phyloP scores from a whole-genome alignment of 2,329 filamentous ascomycete species.

The Exophiala spinifera region DNA sequence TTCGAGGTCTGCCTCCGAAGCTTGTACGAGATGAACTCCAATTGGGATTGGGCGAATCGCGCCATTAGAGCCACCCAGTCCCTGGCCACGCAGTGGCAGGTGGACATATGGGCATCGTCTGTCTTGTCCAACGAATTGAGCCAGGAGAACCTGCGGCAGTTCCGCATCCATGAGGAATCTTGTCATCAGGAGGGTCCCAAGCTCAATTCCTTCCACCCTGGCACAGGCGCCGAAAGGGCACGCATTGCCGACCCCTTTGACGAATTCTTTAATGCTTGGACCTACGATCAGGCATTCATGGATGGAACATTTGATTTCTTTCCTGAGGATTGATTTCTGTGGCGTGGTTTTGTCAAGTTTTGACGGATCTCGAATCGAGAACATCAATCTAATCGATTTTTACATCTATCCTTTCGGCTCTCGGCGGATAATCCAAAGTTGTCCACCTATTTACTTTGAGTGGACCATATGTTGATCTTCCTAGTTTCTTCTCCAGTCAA shows the following conservation, averaged over 20 bases:
- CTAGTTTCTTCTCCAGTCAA: no score
- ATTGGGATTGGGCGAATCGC: slow-evolving; percentile 4
- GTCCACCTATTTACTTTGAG: no score
- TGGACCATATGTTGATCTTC: no score
- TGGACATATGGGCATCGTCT: not conserved
- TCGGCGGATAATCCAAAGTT: no score
- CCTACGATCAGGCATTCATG: slow-evolving; percentile 37
- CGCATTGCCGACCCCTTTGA: not conserved
- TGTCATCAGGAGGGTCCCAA: not conserved
- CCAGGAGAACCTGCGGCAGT: not conserved
- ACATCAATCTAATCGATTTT: no score
- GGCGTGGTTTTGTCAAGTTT: no score
- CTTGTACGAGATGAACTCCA: slow-evolving; percentile 8
- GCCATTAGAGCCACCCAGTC: not conserved
- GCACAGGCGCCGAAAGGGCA: not conserved
- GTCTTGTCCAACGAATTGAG: not conserved
- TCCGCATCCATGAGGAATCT: not conserved
- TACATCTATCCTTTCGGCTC: no score
- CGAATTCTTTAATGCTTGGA: slow-evolving; percentile 5
- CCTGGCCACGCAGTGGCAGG: slow-evolving; percentile 1
- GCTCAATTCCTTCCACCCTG: not conserved
- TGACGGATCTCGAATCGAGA: no score
- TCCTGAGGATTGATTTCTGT: not conserved
- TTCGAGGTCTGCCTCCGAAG: not conserved
- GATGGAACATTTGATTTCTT: slow-evolving; percentile 39